phyloP scores from a whole-genome alignment of 2,329 filamentous ascomycete species.

The Fusarium hostae region DNA sequence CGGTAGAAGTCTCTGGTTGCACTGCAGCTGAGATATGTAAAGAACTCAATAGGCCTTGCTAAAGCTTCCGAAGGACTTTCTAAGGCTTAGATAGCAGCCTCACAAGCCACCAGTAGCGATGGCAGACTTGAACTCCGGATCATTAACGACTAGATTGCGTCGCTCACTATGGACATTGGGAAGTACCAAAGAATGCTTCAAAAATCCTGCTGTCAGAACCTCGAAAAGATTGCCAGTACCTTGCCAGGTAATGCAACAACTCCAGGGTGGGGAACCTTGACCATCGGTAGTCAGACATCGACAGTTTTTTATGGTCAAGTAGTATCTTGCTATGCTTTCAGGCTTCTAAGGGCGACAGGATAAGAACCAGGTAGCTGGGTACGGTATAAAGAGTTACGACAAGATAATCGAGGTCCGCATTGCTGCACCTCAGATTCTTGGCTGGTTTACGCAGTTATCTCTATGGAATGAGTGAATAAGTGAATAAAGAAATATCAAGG shows the following conservation, averaged over 20 bases:
- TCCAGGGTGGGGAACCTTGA: background rate
- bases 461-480: background rate
- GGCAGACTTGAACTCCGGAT: background rate
- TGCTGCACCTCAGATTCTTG: background rate
- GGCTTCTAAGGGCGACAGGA: background rate
- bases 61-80: background rate
- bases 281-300: background rate
- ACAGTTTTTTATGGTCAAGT: background rate
- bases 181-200: background rate
- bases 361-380: background rate
- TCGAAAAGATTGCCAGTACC: accelerated
- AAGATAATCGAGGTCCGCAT: background rate
- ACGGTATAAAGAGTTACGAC: background rate
- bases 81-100: background rate
- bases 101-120: background rate
- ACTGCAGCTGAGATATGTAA: background rate
- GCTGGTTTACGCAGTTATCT: background rate
- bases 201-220: background rate
- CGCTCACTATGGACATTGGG: background rate
- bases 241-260: background rate
- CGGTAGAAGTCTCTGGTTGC: background rate
- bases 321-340: background rate
- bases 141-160: background rate
- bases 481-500: accelerated
- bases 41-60: accelerated